Conservation (phyloP, 192 early-diverging fungal species). For the Dispira simplex region DNA sequence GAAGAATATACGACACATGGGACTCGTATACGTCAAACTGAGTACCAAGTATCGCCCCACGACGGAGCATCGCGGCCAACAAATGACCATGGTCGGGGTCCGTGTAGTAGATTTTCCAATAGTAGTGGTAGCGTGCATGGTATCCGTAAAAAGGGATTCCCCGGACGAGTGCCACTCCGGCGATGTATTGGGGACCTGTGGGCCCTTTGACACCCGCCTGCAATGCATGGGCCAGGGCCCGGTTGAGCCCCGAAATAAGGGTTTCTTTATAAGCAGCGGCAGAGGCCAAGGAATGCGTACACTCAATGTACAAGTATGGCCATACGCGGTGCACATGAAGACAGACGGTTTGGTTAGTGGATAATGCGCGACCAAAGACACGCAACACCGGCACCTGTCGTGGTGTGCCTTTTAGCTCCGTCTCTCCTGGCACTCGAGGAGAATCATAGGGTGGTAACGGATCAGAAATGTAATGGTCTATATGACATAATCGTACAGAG, state of each 20-base stretch:
- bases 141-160: constrained; percentile 86
- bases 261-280: constrained; percentile 5
- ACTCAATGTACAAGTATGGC: constrained; percentile 74
- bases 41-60: constrained; percentile 55
- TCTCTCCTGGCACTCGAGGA: neutral
- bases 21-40: constrained; percentile 60
- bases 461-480: constrained; percentile 11
- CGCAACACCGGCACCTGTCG: constrained; percentile 41
- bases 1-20: constrained; percentile 66
- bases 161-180: constrained; percentile 53
- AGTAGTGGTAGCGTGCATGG: constrained; percentile 43
- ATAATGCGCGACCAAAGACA: constrained; percentile 56
- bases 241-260: constrained; percentile 35
- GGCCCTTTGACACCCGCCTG: constrained; percentile 16
- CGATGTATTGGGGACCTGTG: constrained; percentile 30
- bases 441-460: neutral
- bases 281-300: constrained; percentile 27
- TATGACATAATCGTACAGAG: neutral
- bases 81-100: constrained; percentile 41
- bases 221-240: constrained; percentile 36
- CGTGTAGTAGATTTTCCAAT: constrained; percentile 59
- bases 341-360: constrained; percentile 50
- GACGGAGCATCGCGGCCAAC: constrained; percentile 45
- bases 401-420: constrained; percentile 20
- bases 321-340: constrained; percentile 71